phyloP scores from a whole-genome alignment of 139 green algal species.

The Picochlorum costavermella region DNA sequence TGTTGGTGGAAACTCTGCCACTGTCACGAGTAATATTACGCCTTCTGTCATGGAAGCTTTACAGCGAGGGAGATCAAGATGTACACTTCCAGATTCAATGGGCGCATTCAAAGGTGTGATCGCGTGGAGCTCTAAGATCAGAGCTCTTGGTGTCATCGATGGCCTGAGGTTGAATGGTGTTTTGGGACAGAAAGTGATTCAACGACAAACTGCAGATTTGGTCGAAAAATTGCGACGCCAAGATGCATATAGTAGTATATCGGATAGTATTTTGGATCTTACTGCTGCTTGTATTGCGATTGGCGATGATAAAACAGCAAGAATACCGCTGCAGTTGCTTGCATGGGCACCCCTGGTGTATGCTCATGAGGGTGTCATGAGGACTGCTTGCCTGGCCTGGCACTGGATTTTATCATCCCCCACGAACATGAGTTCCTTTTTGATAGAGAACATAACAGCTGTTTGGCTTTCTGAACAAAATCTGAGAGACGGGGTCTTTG shows the following conservation, averaged over 20 bases:
- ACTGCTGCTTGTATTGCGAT: conserved; percentile 29
- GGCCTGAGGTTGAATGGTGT: conserved; percentile 16
- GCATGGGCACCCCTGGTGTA: conserved; percentile 28
- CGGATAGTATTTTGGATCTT: conserved; percentile 6
- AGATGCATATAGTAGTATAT: not conserved
- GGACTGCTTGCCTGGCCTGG: conserved; percentile 34
- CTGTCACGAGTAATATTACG: conserved; percentile 12
- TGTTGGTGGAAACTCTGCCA: not conserved
- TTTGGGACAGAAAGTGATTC: conserved; percentile 8
- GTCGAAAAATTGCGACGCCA: conserved; percentile 2
- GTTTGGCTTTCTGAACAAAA: conserved; percentile 13
- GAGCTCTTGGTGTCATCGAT: conserved; percentile 25
- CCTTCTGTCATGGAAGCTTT: conserved; percentile 18
- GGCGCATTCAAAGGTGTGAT: conserved; percentile 17
- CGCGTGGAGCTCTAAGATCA: conserved; percentile 29
- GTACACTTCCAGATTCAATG: conserved; percentile 9
- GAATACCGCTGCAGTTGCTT: conserved; percentile 29
- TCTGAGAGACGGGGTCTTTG: not conserved
- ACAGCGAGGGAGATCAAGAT: conserved; percentile 9
- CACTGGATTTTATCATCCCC: conserved; percentile 43
- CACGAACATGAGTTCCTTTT: conserved; percentile 30
- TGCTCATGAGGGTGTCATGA: conserved; percentile 38
- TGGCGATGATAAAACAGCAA: not conserved
- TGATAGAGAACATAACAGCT: conserved; percentile 40
- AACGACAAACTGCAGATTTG: conserved; percentile 3